phyloP scores from a whole-genome alignment of 495 filamentous ascomycete genomes.

The Trichoderma asperelloides region DNA sequence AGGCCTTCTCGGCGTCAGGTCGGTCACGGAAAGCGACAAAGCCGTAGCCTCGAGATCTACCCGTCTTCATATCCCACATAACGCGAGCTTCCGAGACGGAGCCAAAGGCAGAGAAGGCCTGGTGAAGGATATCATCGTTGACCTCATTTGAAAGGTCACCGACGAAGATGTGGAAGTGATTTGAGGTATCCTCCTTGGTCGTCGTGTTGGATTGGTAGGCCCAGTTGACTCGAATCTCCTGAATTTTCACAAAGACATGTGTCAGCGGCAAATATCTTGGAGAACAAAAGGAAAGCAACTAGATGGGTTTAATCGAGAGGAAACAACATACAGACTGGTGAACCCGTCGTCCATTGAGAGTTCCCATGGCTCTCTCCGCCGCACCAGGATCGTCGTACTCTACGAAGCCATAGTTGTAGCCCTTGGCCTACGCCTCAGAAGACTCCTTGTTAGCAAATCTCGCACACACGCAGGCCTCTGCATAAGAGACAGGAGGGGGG shows the following conservation, averaged over 20 bases:
- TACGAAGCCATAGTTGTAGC: constrained; percentile 98
- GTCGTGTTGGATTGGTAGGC: constrained; percentile 93
- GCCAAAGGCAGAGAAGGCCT: constrained; percentile 96
- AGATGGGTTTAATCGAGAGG: neutral
- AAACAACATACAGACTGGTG: constrained; percentile 71
- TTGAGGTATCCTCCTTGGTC: constrained; percentile 96
- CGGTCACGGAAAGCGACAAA: constrained; percentile 98
- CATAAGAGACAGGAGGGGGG: neutral
- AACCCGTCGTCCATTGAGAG: constrained; percentile 87
- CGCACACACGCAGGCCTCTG: no score
- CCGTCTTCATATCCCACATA: constrained; percentile 99
- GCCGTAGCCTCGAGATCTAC: constrained; percentile 91
- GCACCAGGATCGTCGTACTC: constrained; percentile 97
- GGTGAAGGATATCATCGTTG: constrained; percentile 89
- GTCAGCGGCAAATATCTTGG: constrained; percentile 13
- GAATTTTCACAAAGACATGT: constrained; percentile 8
- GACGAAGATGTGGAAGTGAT: constrained; percentile 99
- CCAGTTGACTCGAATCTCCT: constrained; percentile 99
- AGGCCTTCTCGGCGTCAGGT: constrained; percentile 85
- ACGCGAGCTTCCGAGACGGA: constrained; percentile 97
- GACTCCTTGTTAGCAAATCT: neutral
- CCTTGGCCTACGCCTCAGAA: constrained; percentile 56
- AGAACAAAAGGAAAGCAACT: neutral
- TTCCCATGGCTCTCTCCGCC: constrained; percentile 94
- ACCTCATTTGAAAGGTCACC: constrained; percentile 98